Percentiles rank a stretch among this genome's conserved stretches.
phyloP scores from a whole-genome alignment of 805 yeast species.

The Sungouiozyma intestinalis region DNA sequence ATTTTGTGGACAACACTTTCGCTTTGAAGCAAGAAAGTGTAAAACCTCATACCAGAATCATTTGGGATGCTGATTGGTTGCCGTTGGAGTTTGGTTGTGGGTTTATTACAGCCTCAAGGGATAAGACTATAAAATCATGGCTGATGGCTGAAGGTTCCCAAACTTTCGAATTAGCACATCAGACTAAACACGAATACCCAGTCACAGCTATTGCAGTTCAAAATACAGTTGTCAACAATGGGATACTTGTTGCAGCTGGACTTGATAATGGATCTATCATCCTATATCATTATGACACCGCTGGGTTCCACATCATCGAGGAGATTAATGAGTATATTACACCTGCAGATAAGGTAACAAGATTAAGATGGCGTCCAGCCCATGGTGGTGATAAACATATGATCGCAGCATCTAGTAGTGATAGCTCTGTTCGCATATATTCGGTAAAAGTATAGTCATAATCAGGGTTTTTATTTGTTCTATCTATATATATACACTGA shows the following conservation, averaged over 20 bases:
- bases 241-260: constrained; percentile 48
- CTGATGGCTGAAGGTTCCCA: constrained; percentile 30
- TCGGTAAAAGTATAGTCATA: constrained; percentile 13
- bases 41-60: constrained; percentile 82
- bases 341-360: constrained; percentile 54
- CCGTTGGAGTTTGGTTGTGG: constrained; percentile 36
- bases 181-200: constrained; percentile 42
- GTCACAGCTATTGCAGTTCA: constrained; percentile 59
- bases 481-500: neutral
- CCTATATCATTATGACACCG: constrained; percentile 31
- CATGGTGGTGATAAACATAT: constrained; percentile 28
- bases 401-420: constrained; percentile 53
- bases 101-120: constrained; percentile 86
- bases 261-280: constrained; percentile 55
- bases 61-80: constrained; percentile 93
- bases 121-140: constrained; percentile 73
- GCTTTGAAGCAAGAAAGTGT: constrained; percentile 33
- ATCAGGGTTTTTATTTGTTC: neutral
- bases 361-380: constrained; percentile 45
- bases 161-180: constrained; percentile 29
- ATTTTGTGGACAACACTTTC: constrained; percentile 31
- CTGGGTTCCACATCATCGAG: constrained; percentile 22
- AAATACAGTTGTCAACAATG: constrained; percentile 20
- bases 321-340: constrained; percentile 32
- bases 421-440: constrained; percentile 42